A percentile compares a stretch with the other conserved stretches of the same genome.
Conservation (phyloP, 139 green algal genomes). For the Coccomyxa sp. region DNA sequence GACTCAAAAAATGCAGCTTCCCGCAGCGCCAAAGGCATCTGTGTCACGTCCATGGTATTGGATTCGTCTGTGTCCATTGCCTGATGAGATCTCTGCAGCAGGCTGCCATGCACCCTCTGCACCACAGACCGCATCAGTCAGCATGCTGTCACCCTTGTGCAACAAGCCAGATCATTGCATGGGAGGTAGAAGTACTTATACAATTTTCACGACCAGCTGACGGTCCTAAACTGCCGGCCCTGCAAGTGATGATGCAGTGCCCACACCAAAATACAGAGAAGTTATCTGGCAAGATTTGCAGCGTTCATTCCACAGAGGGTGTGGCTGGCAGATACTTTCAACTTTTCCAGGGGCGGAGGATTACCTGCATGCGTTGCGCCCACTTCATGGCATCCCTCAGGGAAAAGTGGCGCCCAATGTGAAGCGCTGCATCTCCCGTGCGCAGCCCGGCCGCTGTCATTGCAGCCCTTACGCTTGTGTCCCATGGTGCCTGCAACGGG, state of each 20-base stretch:
- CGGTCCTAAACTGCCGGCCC: too few relatives aligned
- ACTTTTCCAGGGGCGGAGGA: not conserved
- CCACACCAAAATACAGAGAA: not conserved
- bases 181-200: too few relatives aligned
- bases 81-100: constrained; percentile 14
- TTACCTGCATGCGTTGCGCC: constrained; percentile 66
- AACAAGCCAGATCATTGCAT: too few relatives aligned
- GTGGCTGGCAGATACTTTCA: not conserved
- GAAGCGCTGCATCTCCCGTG: constrained; percentile 36
- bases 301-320: not conserved
- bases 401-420: constrained; percentile 53
- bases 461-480: constrained; percentile 19
- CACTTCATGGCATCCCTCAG: constrained; percentile 84
- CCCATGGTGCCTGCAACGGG: constrained; percentile 11
- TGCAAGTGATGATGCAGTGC: too few relatives aligned
- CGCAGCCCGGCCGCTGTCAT: constrained; percentile 39
- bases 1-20: constrained; percentile 54
- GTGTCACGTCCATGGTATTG: not conserved
- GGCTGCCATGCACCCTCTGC: constrained; percentile 17
- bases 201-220: too few relatives aligned
- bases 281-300: not conserved
- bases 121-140: too few relatives aligned
- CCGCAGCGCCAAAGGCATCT: constrained; percentile 28
- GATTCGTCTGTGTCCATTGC: not conserved
- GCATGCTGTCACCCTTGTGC: too few relatives aligned